phyloP scores from a whole-genome alignment of 129 eudicot genomes.

The Scalesia atractyloides region DNA sequence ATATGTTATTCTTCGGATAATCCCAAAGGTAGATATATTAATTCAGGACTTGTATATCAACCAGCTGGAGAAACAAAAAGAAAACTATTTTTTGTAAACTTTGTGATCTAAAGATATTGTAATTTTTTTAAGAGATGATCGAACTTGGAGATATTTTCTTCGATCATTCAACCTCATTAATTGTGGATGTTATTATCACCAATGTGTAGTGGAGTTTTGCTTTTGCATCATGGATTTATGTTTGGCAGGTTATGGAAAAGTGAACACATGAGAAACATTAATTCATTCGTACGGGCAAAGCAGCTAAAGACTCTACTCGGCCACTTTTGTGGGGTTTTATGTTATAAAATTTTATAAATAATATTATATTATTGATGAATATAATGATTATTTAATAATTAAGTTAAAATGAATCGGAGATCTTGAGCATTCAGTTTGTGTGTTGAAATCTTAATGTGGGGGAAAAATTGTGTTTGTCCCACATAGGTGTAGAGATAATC shows the following conservation, averaged over 20 bases:
- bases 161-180: slow-evolving; percentile 5
- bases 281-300: slow-evolving; percentile 6
- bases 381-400: no score
- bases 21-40: background rate
- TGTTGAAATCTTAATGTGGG: no score
- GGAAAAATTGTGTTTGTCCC: no score
- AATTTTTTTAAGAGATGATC: background rate
- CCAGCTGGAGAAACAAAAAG: background rate
- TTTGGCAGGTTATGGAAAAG: slow-evolving; percentile 11
- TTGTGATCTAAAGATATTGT: background rate
- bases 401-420: no score
- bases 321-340: background rate
- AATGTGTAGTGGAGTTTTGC: slow-evolving; percentile 20
- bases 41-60: background rate
- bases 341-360: no score
- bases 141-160: slow-evolving; percentile 4
- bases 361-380: no score
- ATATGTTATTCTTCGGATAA: background rate
- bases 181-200: slow-evolving; percentile 22
- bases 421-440: no score
- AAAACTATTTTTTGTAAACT: background rate
- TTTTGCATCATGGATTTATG: slow-evolving; percentile 17
- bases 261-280: slow-evolving; percentile 10
- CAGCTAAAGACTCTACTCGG: background rate
- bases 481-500: no score